Base-by-base conservation (phyloP, 2,329 filamentous ascomycete species). In the Zarea fungicola region DNA sequence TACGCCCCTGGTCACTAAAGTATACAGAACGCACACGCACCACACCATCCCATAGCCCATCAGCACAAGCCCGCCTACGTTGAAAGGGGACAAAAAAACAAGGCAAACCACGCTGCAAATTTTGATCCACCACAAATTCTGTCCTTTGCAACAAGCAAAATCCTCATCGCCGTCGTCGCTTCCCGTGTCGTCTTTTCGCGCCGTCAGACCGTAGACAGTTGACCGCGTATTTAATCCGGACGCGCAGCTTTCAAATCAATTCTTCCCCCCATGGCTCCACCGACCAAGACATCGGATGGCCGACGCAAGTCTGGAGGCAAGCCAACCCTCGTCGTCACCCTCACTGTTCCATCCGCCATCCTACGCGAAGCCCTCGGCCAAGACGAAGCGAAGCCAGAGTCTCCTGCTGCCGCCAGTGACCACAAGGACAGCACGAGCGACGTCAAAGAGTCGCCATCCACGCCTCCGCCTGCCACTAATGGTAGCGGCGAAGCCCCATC, bases 401-500 rank as follows among this genome's bases (percentile, higher is more conserved):
- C 74, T 37, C 63, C 72, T 22, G 60, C 66, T 59, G 68, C 73
- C 56, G 70, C 71, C 44, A 60, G 67, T 29, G 61, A 53, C 35
- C 60, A 50, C 62, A 65, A 48, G 55, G 57, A 21, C 52, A n/a
- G n/a, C n/a, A 48, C 58, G 32, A 65, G 68, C 53, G 66, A 71
- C 26, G 58, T 56, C 45, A 67, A 73, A 55, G 66, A 66, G 39
- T 78, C 78, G 29, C 71, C 76, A 2, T 69, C 69, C 19, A 64
- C 68, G 9, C 61, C 68, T 37, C 62, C 67, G 49, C 65, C 68
- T 43, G 62, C 65, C 34, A 58, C 67, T 49, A 66, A 67, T 52
- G 71, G 74, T 25, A 76, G 73, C 57, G 73, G 71, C 49, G 80
- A 83, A 54, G 77, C 75, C 63, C 76, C 74, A 49, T 75, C 77